Evolutionary conservation across 1,139 yeast genomes (phyloP).

Genomic region (Geotrichum reessii): DNA sequence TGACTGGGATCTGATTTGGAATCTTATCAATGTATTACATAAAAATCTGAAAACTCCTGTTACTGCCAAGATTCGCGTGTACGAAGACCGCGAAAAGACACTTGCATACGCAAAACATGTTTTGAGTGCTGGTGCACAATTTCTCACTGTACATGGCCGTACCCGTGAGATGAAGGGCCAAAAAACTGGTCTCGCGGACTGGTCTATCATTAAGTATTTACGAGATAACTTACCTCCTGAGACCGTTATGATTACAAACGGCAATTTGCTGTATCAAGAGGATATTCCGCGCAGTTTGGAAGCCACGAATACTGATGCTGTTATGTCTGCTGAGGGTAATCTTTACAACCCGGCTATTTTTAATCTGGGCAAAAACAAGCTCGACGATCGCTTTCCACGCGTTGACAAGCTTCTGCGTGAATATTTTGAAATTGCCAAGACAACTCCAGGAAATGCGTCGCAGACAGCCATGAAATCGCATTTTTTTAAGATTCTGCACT

Average conservation of each 20-base stretch:
- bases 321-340: constrained; percentile 97
- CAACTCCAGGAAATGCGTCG: constrained; percentile 66
- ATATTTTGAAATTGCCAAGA: constrained; percentile 76
- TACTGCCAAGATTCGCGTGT: constrained; percentile 91
- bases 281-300: constrained; percentile 66
- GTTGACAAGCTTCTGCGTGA: constrained; percentile 80
- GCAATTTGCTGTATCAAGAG: constrained; percentile 79
- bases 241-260: constrained; percentile 89
- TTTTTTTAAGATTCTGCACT: constrained; percentile 76
- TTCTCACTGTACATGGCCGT: constrained; percentile 90
- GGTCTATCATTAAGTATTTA: constrained; percentile 70
- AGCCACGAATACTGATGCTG: constrained; percentile 72
- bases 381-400: constrained; percentile 71
- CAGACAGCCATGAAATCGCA: constrained; percentile 85
- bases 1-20: constrained; percentile 82
- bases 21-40: constrained; percentile 67
- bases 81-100: constrained; percentile 78
- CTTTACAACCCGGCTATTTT: constrained; percentile 91
- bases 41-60: constrained; percentile 75
- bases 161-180: constrained; percentile 98
- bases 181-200: constrained; percentile 89
- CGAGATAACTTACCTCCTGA: constrained; percentile 75
- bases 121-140: constrained; percentile 92
- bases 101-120: constrained; percentile 86
- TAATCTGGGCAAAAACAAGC: constrained; percentile 36